phyloP scores from a whole-genome alignment of 2,329 filamentous ascomycete species.

The Neofusicoccum sp. region DNA sequence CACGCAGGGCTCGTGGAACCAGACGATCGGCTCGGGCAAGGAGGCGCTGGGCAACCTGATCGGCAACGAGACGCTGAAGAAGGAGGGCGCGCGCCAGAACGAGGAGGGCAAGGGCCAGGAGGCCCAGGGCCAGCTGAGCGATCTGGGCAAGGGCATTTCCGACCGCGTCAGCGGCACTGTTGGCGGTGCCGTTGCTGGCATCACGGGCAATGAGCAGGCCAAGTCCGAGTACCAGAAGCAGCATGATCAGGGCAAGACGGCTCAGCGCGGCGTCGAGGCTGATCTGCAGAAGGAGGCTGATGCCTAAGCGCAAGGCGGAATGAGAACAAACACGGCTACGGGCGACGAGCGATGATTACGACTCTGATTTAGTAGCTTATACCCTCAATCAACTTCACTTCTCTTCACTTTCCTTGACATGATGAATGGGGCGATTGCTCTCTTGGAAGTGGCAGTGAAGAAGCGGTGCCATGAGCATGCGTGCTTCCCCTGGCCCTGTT shows the following conservation, averaged over 20 bases:
- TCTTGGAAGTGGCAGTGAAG: too few species aligned
- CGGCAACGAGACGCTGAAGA: conserved; percentile 75
- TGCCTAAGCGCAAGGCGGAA: conserved; percentile 8
- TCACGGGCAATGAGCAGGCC: conserved; percentile 70
- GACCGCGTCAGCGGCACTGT: conserved; percentile 67
- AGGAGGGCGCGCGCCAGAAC: conserved; percentile 76
- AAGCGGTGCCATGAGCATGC: too few species aligned
- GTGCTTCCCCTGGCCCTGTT: too few species aligned
- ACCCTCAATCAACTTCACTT: neutral
- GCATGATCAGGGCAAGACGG: conserved; percentile 82
- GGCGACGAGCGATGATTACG: neutral
- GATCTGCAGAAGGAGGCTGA: conserved; percentile 76
- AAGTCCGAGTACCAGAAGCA: conserved; percentile 67
- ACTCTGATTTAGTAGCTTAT: neutral
- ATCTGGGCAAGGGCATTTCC: conserved; percentile 66
- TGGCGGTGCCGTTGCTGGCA: conserved; percentile 69
- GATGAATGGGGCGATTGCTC: too few species aligned
- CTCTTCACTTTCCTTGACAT: neutral
- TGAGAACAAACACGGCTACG: neutral
- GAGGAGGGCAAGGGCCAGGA: conserved; percentile 78
- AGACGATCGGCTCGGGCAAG: conserved; percentile 85
- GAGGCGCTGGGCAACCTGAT: conserved; percentile 75
- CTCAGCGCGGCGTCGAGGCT: conserved; percentile 78
- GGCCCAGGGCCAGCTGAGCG: conserved; percentile 77
- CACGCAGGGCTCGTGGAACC: conserved; percentile 75